Percentiles rank a stretch among this genome's conserved stretches.
Evolutionary conservation across 202 grass and related monocot genomes (phyloP).

Genomic region (Miscanthus sacchariflorus): DNA sequence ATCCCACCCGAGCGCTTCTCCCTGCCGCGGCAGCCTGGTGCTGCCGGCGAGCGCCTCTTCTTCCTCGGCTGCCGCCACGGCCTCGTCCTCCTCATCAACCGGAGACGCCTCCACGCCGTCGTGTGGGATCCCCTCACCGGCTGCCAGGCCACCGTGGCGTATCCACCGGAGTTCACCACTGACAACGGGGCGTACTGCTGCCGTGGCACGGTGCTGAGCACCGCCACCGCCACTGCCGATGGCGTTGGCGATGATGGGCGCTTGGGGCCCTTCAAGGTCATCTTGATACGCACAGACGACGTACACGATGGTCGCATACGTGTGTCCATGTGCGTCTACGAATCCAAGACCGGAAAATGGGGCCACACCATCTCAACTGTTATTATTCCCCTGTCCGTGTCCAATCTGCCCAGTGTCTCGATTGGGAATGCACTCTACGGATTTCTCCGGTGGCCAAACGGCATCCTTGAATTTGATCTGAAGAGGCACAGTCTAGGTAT

Average conservation of each 20-base stretch:
- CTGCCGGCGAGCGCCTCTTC: background rate
- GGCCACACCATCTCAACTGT: background rate
- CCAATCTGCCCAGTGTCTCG: background rate
- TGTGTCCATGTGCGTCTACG: background rate
- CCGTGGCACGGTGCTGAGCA: background rate
- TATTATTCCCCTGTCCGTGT: background rate
- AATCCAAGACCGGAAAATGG: background rate
- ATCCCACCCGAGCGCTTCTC: background rate
- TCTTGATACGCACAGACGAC: background rate
- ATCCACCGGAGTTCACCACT: background rate
- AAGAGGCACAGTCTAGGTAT: background rate
- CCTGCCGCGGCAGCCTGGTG: background rate
- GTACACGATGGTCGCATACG: fast-evolving
- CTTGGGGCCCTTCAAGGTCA: constrained; percentile 2
- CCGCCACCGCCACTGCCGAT: background rate
- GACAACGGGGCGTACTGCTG: background rate
- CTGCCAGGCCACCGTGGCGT: background rate
- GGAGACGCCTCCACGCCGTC: background rate
- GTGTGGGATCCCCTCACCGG: background rate
- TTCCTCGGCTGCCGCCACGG: constrained; percentile 29
- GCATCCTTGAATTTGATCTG: constrained; percentile 14
- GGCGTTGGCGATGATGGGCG: too few relatives aligned
- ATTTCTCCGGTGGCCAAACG: background rate
- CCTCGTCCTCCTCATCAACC: constrained; percentile 20
- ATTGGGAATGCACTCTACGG: background rate